Conservation (phyloP, 768 basidiomycete species). For the Collybiopsis confluens region DNA sequence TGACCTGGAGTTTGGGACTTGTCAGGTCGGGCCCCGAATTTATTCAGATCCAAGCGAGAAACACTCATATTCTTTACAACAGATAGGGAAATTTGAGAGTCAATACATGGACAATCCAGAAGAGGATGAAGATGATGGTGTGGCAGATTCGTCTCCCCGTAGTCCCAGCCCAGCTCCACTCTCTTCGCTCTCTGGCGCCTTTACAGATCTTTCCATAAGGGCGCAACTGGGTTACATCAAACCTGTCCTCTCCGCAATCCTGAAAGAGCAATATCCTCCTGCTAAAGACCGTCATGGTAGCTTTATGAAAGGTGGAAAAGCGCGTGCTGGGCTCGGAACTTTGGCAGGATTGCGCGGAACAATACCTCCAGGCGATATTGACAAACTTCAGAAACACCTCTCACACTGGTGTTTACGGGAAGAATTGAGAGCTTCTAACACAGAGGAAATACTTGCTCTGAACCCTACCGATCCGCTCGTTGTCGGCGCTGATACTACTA, state of each 20-base stretch:
- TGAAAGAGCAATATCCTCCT: slow-evolving; percentile 54
- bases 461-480: too few relatives aligned
- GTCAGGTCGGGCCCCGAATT: slow-evolving; percentile 37
- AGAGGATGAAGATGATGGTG: slow-evolving; percentile 22
- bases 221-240: slow-evolving; percentile 66
- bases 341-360: slow-evolving; percentile 32
- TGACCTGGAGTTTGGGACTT: slow-evolving; percentile 59
- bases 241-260: slow-evolving; percentile 54
- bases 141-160: slow-evolving; percentile 22
- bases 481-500: background rate
- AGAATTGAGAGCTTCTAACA: background rate
- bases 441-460: background rate
- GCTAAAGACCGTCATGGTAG: slow-evolving; percentile 40
- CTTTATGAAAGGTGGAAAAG: slow-evolving; percentile 57
- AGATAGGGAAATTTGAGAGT: slow-evolving; percentile 59
- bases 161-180: slow-evolving; percentile 33
- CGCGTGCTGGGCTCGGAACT: slow-evolving; percentile 35
- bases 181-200: slow-evolving; percentile 37
- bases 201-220: slow-evolving; percentile 44
- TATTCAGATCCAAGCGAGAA: background rate
- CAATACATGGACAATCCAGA: slow-evolving; percentile 32
- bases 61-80: slow-evolving; percentile 5
- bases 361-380: slow-evolving; percentile 38
- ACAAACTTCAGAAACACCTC: slow-evolving; percentile 28
- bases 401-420: slow-evolving; percentile 42